A percentile compares a stretch with the other conserved stretches of the same genome.
Evolutionary conservation across 768 basidiomycete genomes (phyloP).

Genomic region (Amanita fuliginea): DNA sequence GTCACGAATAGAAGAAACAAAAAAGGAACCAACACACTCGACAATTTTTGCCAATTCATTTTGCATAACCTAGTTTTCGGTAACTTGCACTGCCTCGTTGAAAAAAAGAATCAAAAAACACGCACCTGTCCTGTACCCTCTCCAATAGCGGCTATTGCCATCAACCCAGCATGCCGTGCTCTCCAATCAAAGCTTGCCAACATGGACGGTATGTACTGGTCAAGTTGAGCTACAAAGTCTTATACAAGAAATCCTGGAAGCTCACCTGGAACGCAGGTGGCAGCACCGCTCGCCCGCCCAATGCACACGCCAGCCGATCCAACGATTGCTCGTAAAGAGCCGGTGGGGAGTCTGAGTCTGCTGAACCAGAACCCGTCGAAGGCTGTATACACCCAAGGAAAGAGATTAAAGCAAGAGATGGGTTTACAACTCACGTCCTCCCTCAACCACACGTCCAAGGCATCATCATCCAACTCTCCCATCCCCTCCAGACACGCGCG

Average conservation of each 20-base stretch:
- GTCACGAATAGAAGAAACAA: not conserved
- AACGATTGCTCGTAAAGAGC: constrained; percentile 76
- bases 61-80: constrained; percentile 48
- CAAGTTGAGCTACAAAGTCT: not conserved
- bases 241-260: not conserved
- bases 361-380: constrained; percentile 45
- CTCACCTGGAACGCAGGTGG: constrained; percentile 63
- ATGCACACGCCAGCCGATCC: constrained; percentile 70
- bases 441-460: constrained; percentile 49
- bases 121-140: constrained; percentile 70
- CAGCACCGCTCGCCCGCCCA: constrained; percentile 66
- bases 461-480: constrained; percentile 54
- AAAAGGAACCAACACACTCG: constrained; percentile 36
- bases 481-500: constrained; percentile 75
- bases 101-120: not conserved
- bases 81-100: not conserved
- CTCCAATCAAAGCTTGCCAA: constrained; percentile 78
- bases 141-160: constrained; percentile 78
- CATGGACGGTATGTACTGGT: constrained; percentile 68
- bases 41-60: constrained; percentile 76
- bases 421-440: constrained; percentile 53
- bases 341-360: constrained; percentile 49
- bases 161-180: constrained; percentile 72
- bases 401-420: constrained; percentile 1
- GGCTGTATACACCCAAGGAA: constrained; percentile 28